Conservation (phyloP, 192 early-diverging fungal genomes). For the Coemansia sp. region DNA sequence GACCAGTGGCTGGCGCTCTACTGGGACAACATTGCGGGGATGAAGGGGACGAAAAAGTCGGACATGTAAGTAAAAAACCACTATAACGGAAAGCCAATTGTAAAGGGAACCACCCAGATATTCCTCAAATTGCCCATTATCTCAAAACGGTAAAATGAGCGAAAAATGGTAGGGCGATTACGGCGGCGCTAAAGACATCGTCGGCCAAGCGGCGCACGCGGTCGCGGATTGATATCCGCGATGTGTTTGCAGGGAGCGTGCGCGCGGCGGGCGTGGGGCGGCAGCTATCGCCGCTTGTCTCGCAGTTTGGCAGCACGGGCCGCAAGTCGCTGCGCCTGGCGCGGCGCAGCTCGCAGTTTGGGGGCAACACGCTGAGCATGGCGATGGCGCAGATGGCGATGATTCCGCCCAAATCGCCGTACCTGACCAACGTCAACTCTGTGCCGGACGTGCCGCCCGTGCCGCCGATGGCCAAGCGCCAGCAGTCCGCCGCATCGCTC, state of each 20-base stretch:
- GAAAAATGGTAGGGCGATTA: constrained; percentile 30
- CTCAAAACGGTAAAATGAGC: too few species aligned
- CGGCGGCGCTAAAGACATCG: constrained; percentile 48
- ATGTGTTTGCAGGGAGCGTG: constrained; percentile 36
- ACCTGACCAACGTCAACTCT: constrained; percentile 29
- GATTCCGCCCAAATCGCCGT: constrained; percentile 48
- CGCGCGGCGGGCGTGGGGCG: constrained; percentile 1
- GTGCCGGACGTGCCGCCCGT: neutral
- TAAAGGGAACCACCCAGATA: too few species aligned
- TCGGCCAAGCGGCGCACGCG: constrained; percentile 39
- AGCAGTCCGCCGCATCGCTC: neutral
- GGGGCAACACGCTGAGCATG: constrained; percentile 37
- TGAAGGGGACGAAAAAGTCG: constrained; percentile 28
- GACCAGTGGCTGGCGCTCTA: constrained; percentile 50
- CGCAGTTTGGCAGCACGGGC: constrained; percentile 15
- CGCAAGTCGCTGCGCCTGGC: constrained; percentile 7
- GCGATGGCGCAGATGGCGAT: constrained; percentile 45
- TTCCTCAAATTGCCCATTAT: too few species aligned
- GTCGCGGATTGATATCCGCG: constrained; percentile 42
- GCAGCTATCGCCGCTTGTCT: constrained; percentile 26
- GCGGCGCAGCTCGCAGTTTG: constrained; percentile 13
- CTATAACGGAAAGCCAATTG: too few species aligned
- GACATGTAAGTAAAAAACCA: constrained; percentile 37
- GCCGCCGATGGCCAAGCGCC: constrained; percentile 1
- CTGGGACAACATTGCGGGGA: constrained; percentile 37